phyloP scores from a whole-genome alignment of 148 eudicot species.

The Cornus florida region DNA sequence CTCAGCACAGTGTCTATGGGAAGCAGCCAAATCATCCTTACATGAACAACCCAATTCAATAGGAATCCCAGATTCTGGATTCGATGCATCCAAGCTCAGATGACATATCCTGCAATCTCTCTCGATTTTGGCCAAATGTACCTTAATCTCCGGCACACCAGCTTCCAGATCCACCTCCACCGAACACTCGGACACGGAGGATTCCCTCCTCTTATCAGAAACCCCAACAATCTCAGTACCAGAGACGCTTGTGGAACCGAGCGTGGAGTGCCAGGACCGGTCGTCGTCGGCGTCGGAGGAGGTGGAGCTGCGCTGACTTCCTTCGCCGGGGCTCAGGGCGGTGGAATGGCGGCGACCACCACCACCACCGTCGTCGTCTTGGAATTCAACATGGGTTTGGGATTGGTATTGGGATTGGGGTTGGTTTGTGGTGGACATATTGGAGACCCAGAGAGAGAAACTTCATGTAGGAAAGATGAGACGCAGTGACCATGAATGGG shows the following conservation, averaged over 20 bases:
- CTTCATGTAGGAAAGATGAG: not conserved
- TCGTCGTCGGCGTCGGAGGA: constrained; percentile 21
- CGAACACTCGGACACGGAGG: constrained; percentile 52
- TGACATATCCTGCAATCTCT: constrained; percentile 88
- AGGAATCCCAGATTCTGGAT: constrained; percentile 54
- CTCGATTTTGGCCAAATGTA: constrained; percentile 44
- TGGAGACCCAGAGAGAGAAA: not conserved
- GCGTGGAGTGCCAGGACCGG: not conserved
- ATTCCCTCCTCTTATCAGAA: constrained; percentile 26
- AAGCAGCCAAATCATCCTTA: constrained; percentile 86
- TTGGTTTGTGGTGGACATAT: not conserved
- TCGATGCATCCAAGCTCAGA: constrained; percentile 60
- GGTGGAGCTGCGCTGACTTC: constrained; percentile 7
- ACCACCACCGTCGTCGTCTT: constrained; percentile 20
- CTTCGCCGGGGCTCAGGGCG: constrained; percentile 9
- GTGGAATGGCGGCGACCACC: constrained; percentile 13
- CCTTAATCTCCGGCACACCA: constrained; percentile 31
- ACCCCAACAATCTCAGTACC: constrained; percentile 31
- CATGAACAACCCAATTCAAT: constrained; percentile 89
- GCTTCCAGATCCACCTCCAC: constrained; percentile 64
- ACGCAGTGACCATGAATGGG: not conserved
- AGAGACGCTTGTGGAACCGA: not conserved
- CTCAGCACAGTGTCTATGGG: constrained; percentile 88
- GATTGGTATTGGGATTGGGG: not conserved
- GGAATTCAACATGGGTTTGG: not conserved